phyloP scores from a whole-genome alignment of 108 stramenopile species.

The Stephanodiscus triporus region DNA sequence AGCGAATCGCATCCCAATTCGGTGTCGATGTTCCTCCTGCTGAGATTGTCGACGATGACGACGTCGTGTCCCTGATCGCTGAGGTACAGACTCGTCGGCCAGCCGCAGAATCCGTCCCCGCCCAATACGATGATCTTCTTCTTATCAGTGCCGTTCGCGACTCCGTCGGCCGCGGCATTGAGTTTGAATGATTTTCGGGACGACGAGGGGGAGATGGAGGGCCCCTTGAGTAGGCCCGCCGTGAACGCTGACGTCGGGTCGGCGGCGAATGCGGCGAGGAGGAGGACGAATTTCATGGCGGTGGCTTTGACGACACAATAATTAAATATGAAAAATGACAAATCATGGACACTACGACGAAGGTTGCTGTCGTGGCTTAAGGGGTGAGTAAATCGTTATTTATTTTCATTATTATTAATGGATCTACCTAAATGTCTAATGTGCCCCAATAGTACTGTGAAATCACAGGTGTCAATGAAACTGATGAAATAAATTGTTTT shows the following conservation, averaged over 20 bases:
- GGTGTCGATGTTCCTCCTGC: constrained; percentile 92
- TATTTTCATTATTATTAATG: too few relatives aligned
- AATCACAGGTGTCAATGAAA: too few relatives aligned
- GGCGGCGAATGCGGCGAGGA: constrained; percentile 29
- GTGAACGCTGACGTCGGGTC: constrained; percentile 38
- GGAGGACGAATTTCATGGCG: constrained; percentile 41
- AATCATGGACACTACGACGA: too few relatives aligned
- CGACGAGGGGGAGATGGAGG: constrained; percentile 3
- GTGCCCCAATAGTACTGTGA: too few relatives aligned
- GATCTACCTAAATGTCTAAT: too few relatives aligned
- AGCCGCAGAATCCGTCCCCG: constrained; percentile 98
- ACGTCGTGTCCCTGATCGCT: constrained; percentile 91
- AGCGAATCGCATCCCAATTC: constrained; percentile 95
- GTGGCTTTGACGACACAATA: too few relatives aligned
- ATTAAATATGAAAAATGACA: too few relatives aligned
- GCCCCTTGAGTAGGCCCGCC: not conserved
- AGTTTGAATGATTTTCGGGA: not conserved
- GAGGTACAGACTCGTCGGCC: constrained; percentile 94
- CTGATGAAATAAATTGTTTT: too few relatives aligned
- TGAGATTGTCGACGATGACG: constrained; percentile 94
- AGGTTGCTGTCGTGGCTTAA: too few relatives aligned
- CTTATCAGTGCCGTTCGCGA: constrained; percentile 45
- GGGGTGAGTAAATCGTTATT: too few relatives aligned
- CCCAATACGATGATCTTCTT: constrained; percentile 93
- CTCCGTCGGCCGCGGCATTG: constrained; percentile 15